Conservation (phyloP, 306 rosid species). For the Sphenostylis stenocarpa region DNA sequence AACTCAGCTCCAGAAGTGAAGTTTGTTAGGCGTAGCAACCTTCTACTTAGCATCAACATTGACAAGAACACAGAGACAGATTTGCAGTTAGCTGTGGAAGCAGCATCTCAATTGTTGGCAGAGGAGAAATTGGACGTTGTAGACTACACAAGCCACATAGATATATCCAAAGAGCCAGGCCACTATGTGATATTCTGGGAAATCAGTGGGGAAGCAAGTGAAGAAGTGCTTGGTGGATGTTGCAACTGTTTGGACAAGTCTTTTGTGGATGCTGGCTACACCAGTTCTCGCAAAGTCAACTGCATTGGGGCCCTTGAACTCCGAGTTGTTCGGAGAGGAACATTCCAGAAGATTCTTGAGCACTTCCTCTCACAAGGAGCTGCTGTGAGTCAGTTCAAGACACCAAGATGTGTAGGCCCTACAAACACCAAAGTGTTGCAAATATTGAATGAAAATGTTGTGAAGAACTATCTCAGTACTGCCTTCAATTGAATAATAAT, state of each 20-base stretch:
- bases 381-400: slow-evolving; percentile 78
- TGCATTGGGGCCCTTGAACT: slow-evolving; percentile 74
- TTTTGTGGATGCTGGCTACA: slow-evolving; percentile 75
- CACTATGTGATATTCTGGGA: slow-evolving; percentile 92
- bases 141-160: slow-evolving; percentile 76
- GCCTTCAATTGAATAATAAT: slow-evolving; percentile 46
- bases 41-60: slow-evolving; percentile 69
- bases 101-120: slow-evolving; percentile 54
- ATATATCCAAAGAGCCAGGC: slow-evolving; percentile 66
- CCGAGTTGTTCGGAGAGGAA: slow-evolving; percentile 64
- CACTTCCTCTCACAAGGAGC: slow-evolving; percentile 63
- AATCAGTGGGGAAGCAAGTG: slow-evolving; percentile 67
- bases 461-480: slow-evolving; percentile 58
- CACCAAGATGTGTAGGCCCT: slow-evolving; percentile 75
- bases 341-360: slow-evolving; percentile 72
- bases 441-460: slow-evolving; percentile 64
- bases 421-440: slow-evolving; percentile 57
- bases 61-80: slow-evolving; percentile 93
- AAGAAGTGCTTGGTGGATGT: slow-evolving; percentile 67
- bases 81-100: slow-evolving; percentile 71
- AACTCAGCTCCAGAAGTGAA: slow-evolving; percentile 78
- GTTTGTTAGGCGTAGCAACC: slow-evolving; percentile 64
- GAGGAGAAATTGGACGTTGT: slow-evolving; percentile 71
- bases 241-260: slow-evolving; percentile 71
- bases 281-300: slow-evolving; percentile 61